phyloP scores from a whole-genome alignment of 1,284 basidiomycete genomes.

The Trichosporon ovoides region DNA sequence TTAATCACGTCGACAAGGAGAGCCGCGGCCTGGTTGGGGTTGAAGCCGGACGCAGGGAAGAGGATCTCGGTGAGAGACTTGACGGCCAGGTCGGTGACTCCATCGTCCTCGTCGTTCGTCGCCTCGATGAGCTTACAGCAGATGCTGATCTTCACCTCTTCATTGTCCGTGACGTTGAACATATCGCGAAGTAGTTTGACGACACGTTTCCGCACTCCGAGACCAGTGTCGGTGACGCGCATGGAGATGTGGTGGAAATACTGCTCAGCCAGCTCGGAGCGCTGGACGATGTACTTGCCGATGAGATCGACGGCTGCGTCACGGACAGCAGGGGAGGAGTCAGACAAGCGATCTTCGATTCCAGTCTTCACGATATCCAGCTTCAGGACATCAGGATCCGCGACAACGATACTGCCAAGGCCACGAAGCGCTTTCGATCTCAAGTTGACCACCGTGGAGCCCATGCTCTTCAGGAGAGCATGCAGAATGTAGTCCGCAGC shows the following conservation, averaged over 20 bases:
- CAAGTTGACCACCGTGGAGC: slow-evolving; percentile 75
- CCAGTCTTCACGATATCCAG: slow-evolving; percentile 68
- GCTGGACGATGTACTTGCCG: slow-evolving; percentile 87
- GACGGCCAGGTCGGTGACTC: slow-evolving; percentile 81
- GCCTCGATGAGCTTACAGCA: slow-evolving; percentile 69
- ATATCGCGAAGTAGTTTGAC: slow-evolving; percentile 85
- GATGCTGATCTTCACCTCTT: slow-evolving; percentile 67
- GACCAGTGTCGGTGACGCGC: slow-evolving; percentile 84
- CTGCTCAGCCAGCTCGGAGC: slow-evolving; percentile 71
- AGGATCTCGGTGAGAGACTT: slow-evolving; percentile 85
- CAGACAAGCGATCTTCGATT: slow-evolving; percentile 81
- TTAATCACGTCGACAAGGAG: slow-evolving; percentile 80
- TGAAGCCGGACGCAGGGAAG: slow-evolving; percentile 53
- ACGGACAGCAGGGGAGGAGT: slow-evolving; percentile 88
- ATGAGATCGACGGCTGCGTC: slow-evolving; percentile 94
- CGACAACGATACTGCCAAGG: slow-evolving; percentile 74
- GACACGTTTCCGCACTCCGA: slow-evolving; percentile 88
- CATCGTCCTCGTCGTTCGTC: slow-evolving; percentile 85
- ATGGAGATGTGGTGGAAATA: slow-evolving; percentile 82
- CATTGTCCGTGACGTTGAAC: slow-evolving; percentile 60
- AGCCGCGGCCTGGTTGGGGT: slow-evolving; percentile 54
- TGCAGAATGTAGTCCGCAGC: slow-evolving; percentile 75
- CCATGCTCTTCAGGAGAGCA: slow-evolving; percentile 66
- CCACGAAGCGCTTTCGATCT: slow-evolving; percentile 84
- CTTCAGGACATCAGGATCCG: slow-evolving; percentile 74